A percentile compares a stretch with the other conserved stretches of the same genome.
phyloP scores from a whole-genome alignment of 345 rosid species.

The Turnera subulata region DNA sequence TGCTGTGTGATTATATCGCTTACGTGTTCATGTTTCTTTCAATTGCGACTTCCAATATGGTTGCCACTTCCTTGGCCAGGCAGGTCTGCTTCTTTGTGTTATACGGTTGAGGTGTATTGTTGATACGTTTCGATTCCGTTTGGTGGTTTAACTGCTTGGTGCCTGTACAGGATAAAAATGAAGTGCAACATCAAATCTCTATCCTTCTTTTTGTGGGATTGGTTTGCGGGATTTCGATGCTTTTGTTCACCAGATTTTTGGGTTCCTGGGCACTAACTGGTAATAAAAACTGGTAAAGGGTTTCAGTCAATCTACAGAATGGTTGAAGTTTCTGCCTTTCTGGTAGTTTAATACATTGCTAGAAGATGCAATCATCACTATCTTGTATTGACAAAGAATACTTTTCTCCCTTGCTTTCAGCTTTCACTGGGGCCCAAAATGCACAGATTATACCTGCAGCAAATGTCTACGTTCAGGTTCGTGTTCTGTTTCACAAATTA shows the following conservation, averaged over 20 bases:
- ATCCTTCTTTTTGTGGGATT: constrained; percentile 68
- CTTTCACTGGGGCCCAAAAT: constrained; percentile 72
- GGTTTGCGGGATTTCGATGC: constrained; percentile 67
- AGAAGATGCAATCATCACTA: background rate
- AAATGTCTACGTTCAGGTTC: constrained; percentile 83
- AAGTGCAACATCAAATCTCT: constrained; percentile 92
- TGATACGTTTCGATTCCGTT: background rate
- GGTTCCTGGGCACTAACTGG: constrained; percentile 80
- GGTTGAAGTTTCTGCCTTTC: background rate
- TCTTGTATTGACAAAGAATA: background rate
- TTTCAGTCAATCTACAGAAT: background rate
- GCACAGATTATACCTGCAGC: constrained; percentile 73
- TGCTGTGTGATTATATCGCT: constrained; percentile 47
- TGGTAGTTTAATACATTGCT: background rate
- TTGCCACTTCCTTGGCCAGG: constrained; percentile 49
- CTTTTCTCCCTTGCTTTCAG: constrained; percentile 34
- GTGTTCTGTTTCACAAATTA: constrained; percentile 7
- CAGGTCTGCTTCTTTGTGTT: constrained; percentile 22
- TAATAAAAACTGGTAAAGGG: constrained; percentile 26
- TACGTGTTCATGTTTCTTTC: constrained; percentile 55
- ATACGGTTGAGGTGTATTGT: background rate
- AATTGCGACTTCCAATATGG: constrained; percentile 49
- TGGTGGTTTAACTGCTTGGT: background rate
- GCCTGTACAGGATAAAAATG: constrained; percentile 60
- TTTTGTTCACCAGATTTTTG: constrained; percentile 58